phyloP scores from a whole-genome alignment of 495 filamentous ascomycete genomes.

The Trichocladium uniseriatum region DNA sequence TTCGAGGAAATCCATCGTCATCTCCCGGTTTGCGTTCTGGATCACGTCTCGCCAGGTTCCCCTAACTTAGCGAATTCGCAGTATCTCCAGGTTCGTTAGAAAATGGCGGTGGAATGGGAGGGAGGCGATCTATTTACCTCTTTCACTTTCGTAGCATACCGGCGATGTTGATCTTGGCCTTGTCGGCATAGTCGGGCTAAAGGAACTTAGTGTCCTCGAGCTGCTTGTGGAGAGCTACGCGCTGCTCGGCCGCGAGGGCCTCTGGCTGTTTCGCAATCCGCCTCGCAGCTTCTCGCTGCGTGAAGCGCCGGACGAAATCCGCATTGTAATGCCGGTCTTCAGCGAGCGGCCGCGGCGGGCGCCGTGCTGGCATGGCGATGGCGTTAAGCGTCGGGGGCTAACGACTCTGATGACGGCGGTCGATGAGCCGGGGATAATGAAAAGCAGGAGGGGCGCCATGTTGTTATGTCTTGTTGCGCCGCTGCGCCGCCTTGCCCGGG shows the following conservation, averaged over 20 bases:
- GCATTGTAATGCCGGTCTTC: not conserved
- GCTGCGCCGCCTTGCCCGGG: not conserved
- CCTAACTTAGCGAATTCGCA: not conserved
- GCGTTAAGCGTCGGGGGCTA: constrained; percentile 4
- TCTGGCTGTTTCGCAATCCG: not conserved
- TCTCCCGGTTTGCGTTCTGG: constrained; percentile 13
- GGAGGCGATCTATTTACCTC: constrained; percentile 6
- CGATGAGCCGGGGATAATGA: not conserved
- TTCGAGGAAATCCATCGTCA: constrained; percentile 20
- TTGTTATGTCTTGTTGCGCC: constrained; percentile 1
- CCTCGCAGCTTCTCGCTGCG: constrained; percentile 2
- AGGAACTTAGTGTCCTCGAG: constrained; percentile 8
- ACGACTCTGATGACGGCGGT: not conserved
- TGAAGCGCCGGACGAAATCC: constrained; percentile 14
- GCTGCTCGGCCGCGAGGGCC: constrained; percentile 7
- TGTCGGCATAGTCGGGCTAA: constrained; percentile 9
- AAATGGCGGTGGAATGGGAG: not conserved
- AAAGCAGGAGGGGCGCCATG: constrained; percentile 1
- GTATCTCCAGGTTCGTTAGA: constrained; percentile 11
- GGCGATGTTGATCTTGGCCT: constrained; percentile 14
- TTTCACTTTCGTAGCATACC: constrained; percentile 17
- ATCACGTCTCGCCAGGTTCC: constrained; percentile 18
- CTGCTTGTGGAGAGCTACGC: constrained; percentile 7
- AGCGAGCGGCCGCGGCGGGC: constrained; percentile 1
- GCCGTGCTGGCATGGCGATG: constrained; percentile 6